Evolutionary conservation across 805 yeast species (phyloP), one percentile per base, ranked within the genome.

Genomic region (Kazachstania martiniae): DNA sequence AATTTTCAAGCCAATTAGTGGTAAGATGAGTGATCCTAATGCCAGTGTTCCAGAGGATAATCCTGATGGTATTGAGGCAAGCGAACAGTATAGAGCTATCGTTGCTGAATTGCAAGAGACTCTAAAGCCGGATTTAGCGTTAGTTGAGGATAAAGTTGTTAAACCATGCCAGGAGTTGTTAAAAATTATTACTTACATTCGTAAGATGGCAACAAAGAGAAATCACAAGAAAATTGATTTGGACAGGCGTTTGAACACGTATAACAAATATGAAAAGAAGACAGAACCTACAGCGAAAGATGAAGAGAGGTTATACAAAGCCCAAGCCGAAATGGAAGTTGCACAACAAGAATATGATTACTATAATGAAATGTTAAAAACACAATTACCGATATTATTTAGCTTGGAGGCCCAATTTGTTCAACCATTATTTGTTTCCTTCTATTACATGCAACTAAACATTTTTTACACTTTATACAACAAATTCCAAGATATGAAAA

Each of bases 371-470:
- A 75, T 91, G 84, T 68, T 93, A 59, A 89, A 87, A 62, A 73
- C 68, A 24, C 97, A 91, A 58, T 66, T 91, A 39, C 98, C 98
- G 15, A 62, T 81, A 27, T 65, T 91, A 53, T 91, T 91, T 60
- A 74, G 72, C 48, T 66, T 91, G 59, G 95, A 91, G 59, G 82
- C 86, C 4, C 91, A 86, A 49, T 85, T 91, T 54, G 87, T 91
- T 53, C 79, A 77, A 52, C 98, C 98, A 13, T 66, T 91, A 48
- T 91, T 91, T 62, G 91, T 89, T 48, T 79, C 93, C 34, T 78
- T 91, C 59, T 91, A 91, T 62, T 91, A 76, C 68, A 91, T 91
- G 97, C 98, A 91, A 65, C 72, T 91, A 65, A 91, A 91, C 64
- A 85, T 91, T 36, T 91, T 87, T 59, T 91, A 91, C 68, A 86